Conservation (phyloP, 2,329 filamentous ascomycete species). For the Dothideomycetes sp. region DNA sequence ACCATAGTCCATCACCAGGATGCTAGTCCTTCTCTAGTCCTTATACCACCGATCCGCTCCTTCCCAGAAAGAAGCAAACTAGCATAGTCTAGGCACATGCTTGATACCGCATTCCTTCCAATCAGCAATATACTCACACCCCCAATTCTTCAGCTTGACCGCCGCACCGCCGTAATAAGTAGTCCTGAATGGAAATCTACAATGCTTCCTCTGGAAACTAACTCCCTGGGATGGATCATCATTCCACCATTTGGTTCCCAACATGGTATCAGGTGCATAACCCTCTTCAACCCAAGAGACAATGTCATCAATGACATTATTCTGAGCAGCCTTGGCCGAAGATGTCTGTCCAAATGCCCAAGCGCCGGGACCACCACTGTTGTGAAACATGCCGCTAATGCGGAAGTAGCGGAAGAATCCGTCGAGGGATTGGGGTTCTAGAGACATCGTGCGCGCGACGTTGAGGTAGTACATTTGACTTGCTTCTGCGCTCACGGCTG, state of each 20-base stretch:
- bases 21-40: too few species aligned
- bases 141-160: conserved; percentile 22
- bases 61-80: too few species aligned
- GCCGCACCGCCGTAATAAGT: conserved; percentile 20
- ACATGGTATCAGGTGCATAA: conserved; percentile 26
- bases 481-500: conserved; percentile 37
- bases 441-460: conserved; percentile 30
- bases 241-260: conserved; percentile 33
- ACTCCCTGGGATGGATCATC: conserved; percentile 30
- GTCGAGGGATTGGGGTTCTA: conserved; percentile 25
- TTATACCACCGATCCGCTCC: too few species aligned
- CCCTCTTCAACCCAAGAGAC: conserved; percentile 42
- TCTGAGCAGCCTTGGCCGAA: conserved; percentile 31
- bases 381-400: conserved; percentile 45
- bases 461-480: conserved; percentile 42
- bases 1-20: too few species aligned
- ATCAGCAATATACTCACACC: conserved; percentile 14
- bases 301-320: conserved; percentile 31
- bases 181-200: conserved; percentile 20
- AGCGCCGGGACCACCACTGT: conserved; percentile 34
- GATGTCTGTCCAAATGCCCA: conserved; percentile 27
- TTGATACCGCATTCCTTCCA: conserved; percentile 4
- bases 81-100: conserved; percentile 5
- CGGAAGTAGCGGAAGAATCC: conserved; percentile 43
- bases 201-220: conserved; percentile 35